phyloP scores from a whole-genome alignment of 148 eudicot species.

The Rhododendron ferrugineum region DNA sequence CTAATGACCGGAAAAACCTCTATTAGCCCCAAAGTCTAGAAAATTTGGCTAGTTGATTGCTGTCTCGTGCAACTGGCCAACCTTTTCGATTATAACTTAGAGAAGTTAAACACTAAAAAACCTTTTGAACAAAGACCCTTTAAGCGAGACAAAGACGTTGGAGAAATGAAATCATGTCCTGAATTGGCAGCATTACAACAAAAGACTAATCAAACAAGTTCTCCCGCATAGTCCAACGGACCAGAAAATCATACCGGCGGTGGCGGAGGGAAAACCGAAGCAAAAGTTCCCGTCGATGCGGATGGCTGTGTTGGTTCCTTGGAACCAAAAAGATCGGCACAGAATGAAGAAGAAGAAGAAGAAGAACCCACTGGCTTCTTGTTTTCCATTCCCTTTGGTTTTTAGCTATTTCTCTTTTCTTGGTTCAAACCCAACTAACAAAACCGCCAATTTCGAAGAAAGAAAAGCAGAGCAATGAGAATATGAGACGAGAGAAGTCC shows the following conservation, averaged over 20 bases:
- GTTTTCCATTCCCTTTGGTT: conserved; percentile 7
- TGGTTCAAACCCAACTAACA: background rate
- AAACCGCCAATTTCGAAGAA: background rate
- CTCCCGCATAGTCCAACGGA: too few species aligned
- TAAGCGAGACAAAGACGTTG: background rate
- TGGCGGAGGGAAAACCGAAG: conserved; percentile 22
- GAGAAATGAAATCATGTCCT: background rate
- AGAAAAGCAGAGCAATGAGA: background rate
- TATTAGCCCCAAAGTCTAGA: background rate
- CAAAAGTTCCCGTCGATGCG: conserved; percentile 13
- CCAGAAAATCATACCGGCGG: conserved; percentile 5
- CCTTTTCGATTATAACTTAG: background rate
- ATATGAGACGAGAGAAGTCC: background rate
- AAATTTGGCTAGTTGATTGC: too few species aligned
- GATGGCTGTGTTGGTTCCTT: conserved; percentile 2
- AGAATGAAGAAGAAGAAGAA: conserved; percentile 15
- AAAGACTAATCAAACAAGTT: background rate
- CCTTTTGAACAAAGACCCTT: background rate
- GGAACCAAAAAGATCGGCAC: conserved; percentile 21
- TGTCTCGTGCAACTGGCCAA: background rate
- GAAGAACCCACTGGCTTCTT: conserved; percentile 14
- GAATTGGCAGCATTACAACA: background rate
- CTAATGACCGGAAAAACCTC: background rate
- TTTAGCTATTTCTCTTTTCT: background rate
- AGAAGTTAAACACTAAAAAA: background rate